Conservation (phyloP, 2,329 filamentous ascomycete genomes). For the Curvularia sp. region DNA sequence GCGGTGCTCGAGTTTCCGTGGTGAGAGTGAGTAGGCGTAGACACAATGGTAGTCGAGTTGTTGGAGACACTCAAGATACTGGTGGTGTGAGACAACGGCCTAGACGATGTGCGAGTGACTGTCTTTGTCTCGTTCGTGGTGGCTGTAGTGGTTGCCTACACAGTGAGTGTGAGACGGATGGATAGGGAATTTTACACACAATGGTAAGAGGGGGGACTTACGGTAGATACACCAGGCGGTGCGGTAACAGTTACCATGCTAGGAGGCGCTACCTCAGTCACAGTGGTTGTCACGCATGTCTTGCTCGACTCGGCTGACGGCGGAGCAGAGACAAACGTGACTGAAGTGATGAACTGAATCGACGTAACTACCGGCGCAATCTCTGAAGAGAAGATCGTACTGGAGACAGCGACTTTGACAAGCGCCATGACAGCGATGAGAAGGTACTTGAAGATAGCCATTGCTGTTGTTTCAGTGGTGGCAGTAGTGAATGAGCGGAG, state of each 20-base stretch:
- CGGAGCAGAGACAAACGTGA: not conserved
- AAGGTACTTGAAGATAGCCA: slow-evolving; percentile 12
- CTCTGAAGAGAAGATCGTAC: slow-evolving; percentile 12
- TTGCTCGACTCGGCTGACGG: not conserved
- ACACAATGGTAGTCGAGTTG: slow-evolving; percentile 2
- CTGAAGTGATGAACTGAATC: slow-evolving; percentile 11
- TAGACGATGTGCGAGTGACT: not conserved
- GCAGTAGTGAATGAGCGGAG: slow-evolving; percentile 4
- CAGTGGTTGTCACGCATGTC: slow-evolving; percentile 5
- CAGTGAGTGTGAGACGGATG: not conserved
- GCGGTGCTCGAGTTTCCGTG: slow-evolving; percentile 4
- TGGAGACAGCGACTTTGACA: slow-evolving; percentile 14
- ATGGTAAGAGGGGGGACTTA: not conserved
- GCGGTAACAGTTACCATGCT: slow-evolving; percentile 10
- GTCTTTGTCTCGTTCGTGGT: not conserved
- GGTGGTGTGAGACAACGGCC: not conserved
- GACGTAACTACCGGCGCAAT: slow-evolving; percentile 5
- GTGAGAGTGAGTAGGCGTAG: not conserved
- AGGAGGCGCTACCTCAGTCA: slow-evolving; percentile 5
- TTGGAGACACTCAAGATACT: not conserved
- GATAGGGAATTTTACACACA: not conserved
- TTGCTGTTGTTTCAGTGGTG: slow-evolving; percentile 2
- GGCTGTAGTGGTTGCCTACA: not conserved
- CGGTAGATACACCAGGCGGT: not conserved
- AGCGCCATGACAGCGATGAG: slow-evolving; percentile 10